These are phyloP conservation scores for Penicillium olsonii DNA, from an alignment of 2,329 filamentous ascomycete genomes.

Conservation along the genomic window DNA sequence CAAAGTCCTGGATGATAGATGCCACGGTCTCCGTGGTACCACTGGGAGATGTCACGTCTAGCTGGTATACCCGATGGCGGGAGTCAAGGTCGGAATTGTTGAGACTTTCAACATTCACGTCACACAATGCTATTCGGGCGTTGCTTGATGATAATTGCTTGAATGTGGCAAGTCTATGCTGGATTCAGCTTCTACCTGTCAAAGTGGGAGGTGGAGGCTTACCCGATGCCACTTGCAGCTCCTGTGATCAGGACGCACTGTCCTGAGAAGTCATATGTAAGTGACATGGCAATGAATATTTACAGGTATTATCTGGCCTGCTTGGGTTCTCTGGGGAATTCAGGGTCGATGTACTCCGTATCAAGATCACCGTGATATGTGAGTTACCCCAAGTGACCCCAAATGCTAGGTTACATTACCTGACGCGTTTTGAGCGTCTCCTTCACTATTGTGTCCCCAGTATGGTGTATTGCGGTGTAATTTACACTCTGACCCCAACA, in stretches of 20 bases:
- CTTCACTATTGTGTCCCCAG: no score
- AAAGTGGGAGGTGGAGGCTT: not conserved
- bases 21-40: not conserved
- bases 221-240: conserved; percentile 20
- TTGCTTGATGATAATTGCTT: conserved; percentile 9
- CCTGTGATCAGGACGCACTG: conserved; percentile 19
- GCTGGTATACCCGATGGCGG: not conserved
- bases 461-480: not conserved
- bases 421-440: no score
- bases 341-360: no score
- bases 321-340: no score
- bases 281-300: not conserved
- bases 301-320: no score
- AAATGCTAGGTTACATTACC: no score
- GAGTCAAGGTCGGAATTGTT: not conserved
- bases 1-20: conserved; percentile 20
- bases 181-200: not conserved
- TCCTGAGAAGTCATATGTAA: conserved; percentile 1
- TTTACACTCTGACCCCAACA: not conserved
- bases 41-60: not conserved
- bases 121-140: conserved; percentile 12
- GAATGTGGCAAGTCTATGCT: conserved; percentile 8
- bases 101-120: conserved; percentile 12
- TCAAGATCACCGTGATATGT: no score
- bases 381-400: no score